These are phyloP conservation scores for Quercus variabilis DNA, from an alignment of 306 rosid species.

Conservation along the genomic window DNA sequence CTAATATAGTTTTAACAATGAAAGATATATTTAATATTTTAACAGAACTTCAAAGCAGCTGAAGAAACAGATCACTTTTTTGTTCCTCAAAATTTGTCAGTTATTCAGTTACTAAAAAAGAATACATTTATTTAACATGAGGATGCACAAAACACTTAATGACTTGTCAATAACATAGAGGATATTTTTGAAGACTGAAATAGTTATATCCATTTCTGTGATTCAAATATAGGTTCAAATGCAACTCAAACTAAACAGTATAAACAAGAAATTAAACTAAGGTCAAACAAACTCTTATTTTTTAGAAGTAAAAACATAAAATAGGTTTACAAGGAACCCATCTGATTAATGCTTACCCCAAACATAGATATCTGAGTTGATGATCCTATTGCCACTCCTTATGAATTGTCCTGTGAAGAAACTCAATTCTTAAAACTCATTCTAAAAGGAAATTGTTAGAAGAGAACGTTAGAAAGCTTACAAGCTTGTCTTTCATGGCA, in stretches of 20 bases:
- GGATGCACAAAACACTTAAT: not conserved
- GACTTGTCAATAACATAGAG: not conserved
- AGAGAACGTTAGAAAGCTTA: conserved; percentile 27
- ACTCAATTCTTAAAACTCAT: not conserved
- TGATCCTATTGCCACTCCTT: conserved; percentile 85
- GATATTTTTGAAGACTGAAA: not conserved
- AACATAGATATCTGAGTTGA: conserved; percentile 71
- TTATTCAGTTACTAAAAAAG: not conserved
- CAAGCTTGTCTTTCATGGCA: conserved; percentile 92
- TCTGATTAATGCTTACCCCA: too few relatives aligned
- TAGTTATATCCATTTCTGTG: too few relatives aligned
- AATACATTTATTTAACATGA: not conserved
- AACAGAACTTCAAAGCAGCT: not conserved
- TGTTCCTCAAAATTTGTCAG: not conserved
- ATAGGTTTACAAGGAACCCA: not conserved
- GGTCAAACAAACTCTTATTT: not conserved
- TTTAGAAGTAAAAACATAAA: conserved; percentile 6
- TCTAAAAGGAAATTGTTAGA: not conserved
- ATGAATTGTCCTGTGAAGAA: conserved; percentile 64
- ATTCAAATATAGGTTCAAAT: too few relatives aligned
- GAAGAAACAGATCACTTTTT: not conserved
- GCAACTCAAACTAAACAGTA: too few relatives aligned
- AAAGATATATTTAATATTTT: too few relatives aligned
- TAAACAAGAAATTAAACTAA: not conserved
- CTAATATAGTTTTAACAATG: not conserved